Evolutionary conservation across 257 asterid genomes (phyloP).

Genomic region (Capsicum rhomboideum): DNA sequence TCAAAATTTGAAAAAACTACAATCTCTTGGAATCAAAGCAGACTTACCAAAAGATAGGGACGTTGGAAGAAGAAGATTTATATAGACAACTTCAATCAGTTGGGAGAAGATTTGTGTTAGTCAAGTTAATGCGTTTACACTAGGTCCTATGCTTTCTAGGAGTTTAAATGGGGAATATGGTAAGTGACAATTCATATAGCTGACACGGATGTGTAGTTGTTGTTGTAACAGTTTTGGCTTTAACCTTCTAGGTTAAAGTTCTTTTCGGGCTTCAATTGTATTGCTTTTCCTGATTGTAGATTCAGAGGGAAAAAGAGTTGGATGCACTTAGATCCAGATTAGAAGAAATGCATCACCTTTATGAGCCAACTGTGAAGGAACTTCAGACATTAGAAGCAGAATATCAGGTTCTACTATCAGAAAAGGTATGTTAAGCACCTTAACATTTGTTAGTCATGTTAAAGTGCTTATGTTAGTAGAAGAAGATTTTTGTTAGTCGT

Average conservation of each 20-base stretch:
- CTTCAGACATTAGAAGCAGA: conserved; percentile 42
- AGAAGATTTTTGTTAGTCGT: no score
- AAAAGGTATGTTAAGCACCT: conserved; percentile 41
- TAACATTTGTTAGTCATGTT: neutral
- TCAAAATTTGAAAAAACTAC: no score
- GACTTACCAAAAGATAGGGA: neutral
- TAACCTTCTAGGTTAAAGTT: neutral
- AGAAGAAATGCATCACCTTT: conserved; percentile 50
- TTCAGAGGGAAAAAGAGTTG: conserved; percentile 37
- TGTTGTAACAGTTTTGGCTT: neutral
- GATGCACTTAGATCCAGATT: conserved; percentile 41
- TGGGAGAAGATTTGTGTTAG: neutral
- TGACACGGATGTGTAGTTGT: neutral
- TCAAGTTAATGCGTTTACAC: neutral
- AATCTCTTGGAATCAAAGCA: neutral
- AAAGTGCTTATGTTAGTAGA: no score
- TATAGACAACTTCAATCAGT: neutral
- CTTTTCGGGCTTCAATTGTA: conserved; percentile 4
- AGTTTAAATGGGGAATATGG: neutral
- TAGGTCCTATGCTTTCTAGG: neutral
- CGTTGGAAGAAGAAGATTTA: neutral
- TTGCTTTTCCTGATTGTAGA: conserved; percentile 18
- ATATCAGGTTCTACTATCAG: conserved; percentile 40
- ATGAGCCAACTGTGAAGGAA: conserved; percentile 41
- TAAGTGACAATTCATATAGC: neutral